These are phyloP conservation scores for Alnus glutinosa DNA, from an alignment of 306 rosid genomes.

Conservation along the genomic window DNA sequence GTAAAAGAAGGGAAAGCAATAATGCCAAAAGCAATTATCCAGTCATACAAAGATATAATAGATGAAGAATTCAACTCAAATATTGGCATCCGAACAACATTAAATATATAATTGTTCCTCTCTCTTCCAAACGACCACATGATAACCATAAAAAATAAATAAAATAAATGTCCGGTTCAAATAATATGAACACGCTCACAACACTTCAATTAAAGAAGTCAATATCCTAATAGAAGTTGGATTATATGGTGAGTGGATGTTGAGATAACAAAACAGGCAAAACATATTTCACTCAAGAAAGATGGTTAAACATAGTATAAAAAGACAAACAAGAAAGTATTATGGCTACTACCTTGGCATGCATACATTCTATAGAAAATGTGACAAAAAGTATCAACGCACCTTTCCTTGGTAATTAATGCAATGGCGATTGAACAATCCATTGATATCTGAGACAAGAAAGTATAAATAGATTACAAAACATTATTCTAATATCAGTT, in stretches of 20 bases:
- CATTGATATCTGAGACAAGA: conserved; percentile 71
- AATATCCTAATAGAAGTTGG: neutral
- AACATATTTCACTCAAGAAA: no score
- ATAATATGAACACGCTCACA: neutral
- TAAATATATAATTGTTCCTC: neutral
- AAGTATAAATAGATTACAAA: conserved; percentile 14
- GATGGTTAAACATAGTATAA: no score
- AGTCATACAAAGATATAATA: no score
- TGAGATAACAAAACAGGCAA: neutral
- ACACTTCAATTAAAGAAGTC: neutral
- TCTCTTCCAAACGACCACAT: neutral
- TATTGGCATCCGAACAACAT: no score
- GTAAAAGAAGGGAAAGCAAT: no score
- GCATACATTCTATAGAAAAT: conserved; percentile 16
- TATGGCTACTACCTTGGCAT: conserved; percentile 19
- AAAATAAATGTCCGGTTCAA: neutral
- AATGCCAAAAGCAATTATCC: no score
- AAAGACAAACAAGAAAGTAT: no score
- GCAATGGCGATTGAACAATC: conserved; percentile 74
- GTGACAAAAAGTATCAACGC: conserved; percentile 28
- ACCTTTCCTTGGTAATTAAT: conserved; percentile 87
- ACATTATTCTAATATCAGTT: conserved; percentile 18
- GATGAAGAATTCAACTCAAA: no score
- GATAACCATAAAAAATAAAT: neutral
- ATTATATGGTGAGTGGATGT: neutral